These are phyloP conservation scores for Phyllachora maydis DNA, from an alignment of 2,329 filamentous ascomycete genomes.

Conservation along the genomic window DNA sequence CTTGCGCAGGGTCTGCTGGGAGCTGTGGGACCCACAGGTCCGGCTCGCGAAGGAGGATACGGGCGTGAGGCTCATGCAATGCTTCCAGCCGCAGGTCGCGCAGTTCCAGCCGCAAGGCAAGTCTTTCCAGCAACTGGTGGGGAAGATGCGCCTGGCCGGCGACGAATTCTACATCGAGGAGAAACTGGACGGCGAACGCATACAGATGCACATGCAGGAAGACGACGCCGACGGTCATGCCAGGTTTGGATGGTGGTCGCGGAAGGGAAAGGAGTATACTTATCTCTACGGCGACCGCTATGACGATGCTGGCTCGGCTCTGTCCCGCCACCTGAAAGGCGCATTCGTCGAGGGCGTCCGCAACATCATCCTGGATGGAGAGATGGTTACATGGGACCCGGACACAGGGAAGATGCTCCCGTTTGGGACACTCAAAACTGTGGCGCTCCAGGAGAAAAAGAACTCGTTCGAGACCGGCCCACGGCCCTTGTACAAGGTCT, in stretches of 20 bases:
- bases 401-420: conserved; percentile 64
- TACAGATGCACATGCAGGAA: conserved; percentile 82
- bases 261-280: conserved; percentile 91
- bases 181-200: conserved; percentile 89
- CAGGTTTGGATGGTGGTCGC: conserved; percentile 72
- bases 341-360: conserved; percentile 62
- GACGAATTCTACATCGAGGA: conserved; percentile 92
- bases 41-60: conserved; percentile 57
- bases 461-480: conserved; percentile 32
- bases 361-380: conserved; percentile 83
- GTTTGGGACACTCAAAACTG: conserved; percentile 87
- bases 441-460: conserved; percentile 64
- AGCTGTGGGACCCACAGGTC: conserved; percentile 53
- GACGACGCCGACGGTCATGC: conserved; percentile 42
- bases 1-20: conserved; percentile 83
- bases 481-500: conserved; percentile 65
- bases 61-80: conserved; percentile 71
- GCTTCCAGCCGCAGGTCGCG: conserved; percentile 88
- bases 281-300: conserved; percentile 75
- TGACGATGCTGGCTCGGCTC: conserved; percentile 54
- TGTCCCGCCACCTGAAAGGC: conserved; percentile 60
- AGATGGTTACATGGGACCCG: conserved; percentile 98
- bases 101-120: conserved; percentile 64
- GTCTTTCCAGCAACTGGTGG: conserved; percentile 58
- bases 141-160: conserved; percentile 40